Base-by-base conservation (phyloP, 1,139 yeast species). In the Saccharomyces hybrid region DNA sequence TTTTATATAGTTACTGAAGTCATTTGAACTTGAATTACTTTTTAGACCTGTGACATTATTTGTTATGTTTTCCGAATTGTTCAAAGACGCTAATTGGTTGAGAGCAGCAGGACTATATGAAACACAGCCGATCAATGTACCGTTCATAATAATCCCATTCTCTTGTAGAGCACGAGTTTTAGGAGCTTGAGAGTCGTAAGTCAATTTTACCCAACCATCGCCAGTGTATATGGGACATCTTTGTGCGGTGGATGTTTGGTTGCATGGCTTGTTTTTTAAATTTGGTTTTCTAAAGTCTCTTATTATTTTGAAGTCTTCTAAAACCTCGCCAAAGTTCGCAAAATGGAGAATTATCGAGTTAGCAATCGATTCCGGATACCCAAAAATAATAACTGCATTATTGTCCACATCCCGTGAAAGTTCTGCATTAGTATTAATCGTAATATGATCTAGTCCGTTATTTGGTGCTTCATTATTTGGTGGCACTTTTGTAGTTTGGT, bases 81-180 rank as follows among this genome's bases (percentile, higher is more conserved):
- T 38, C 8, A 38, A 71, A 51, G 82, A 79, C 42, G 83, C 80
- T 54, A 84, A 71, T 61, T 81, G 81, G 62, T 83, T 89, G 32
- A 83, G 74, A 1, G 83, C 78, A 38, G 75, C 75, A 60, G 79
- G 81, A 52, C 79, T 75, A 70, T 84, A 80, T 42, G 91, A 82
- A 24, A 86, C 82, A 55, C 91, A 91, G 0, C 96, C 96, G 55
- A 88, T 75, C 54, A 84, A 75, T 16, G 79, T 78, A 0, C 89
- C 90, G 52, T 85, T 85, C 62, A 84, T 78, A 1, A 84, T 80
- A 16, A 78, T 72, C 0, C 95, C 95, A 64, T 87, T 87, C 62
- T 89, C 96, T 58, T 83, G 83, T 44, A 89, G 73, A 0, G 97
- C 96, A 54, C 93, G 83, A 27, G 82, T 71, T 1, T 96, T 96